These are phyloP conservation scores for Volutella citrinella DNA, from an alignment of 2,329 filamentous ascomycete species.

Conservation along the genomic window DNA sequence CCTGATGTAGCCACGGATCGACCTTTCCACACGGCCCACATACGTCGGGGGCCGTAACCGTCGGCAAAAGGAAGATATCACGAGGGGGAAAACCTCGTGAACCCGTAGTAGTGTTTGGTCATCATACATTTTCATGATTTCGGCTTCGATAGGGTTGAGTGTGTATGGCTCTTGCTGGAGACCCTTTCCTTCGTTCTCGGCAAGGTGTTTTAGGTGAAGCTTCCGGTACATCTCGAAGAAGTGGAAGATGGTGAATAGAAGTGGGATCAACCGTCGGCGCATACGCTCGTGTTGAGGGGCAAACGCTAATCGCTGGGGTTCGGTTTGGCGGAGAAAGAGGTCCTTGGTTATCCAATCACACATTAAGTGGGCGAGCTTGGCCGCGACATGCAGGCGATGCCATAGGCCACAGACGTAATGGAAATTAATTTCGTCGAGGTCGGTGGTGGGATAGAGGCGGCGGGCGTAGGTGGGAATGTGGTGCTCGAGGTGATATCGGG, in stretches of 20 bases:
- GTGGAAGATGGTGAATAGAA: conserved; percentile 64
- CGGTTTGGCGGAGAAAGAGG: conserved; percentile 58
- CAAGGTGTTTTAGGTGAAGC: conserved; percentile 55
- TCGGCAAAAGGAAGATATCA: conserved; percentile 63
- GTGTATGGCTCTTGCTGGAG: conserved; percentile 54
- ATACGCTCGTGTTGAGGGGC: conserved; percentile 61
- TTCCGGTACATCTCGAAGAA: conserved; percentile 65
- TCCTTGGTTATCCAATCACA: conserved; percentile 64
- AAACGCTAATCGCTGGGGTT: conserved; percentile 54
- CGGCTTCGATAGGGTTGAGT: conserved; percentile 58
- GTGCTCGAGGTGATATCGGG: conserved; percentile 57
- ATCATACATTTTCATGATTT: conserved; percentile 64
- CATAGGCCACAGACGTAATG: conserved; percentile 63
- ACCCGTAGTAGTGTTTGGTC: conserved; percentile 60
- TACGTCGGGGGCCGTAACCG: conserved; percentile 63
- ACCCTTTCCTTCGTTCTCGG: conserved; percentile 49
- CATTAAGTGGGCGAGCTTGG: conserved; percentile 60
- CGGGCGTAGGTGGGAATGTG: conserved; percentile 60
- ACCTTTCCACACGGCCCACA: conserved; percentile 59
- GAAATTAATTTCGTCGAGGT: conserved; percentile 48
- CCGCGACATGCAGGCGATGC: conserved; percentile 63
- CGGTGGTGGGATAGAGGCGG: conserved; percentile 55
- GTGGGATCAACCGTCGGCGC: conserved; percentile 60
- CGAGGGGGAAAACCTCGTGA: conserved; percentile 62
- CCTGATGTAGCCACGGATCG: conserved; percentile 60